phyloP scores from a whole-genome alignment of 2,329 filamentous ascomycete genomes.

The Penicillium palitans region DNA sequence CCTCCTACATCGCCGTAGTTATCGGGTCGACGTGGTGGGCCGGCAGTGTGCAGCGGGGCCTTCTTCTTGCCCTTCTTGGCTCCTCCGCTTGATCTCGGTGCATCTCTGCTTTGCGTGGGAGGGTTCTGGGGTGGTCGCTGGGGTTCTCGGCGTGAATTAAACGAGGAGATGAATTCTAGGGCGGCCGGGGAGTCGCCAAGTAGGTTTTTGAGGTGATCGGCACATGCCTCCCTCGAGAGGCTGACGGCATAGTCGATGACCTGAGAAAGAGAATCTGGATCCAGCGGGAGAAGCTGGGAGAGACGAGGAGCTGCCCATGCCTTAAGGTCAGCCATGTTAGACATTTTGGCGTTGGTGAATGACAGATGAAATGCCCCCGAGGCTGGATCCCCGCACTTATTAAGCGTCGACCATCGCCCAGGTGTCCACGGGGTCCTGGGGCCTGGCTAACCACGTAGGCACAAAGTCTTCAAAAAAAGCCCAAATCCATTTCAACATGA shows the following conservation, averaged over 20 bases:
- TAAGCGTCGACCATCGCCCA: not conserved
- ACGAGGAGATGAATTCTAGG: slow-evolving; percentile 69
- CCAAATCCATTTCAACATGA: not conserved
- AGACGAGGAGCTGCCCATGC: slow-evolving; percentile 69
- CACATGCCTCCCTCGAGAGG: slow-evolving; percentile 74
- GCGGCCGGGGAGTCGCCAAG: slow-evolving; percentile 80
- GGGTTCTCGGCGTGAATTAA: slow-evolving; percentile 64
- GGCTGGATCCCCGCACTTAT: slow-evolving; percentile 3
- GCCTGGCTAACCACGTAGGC: not conserved
- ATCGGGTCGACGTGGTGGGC: slow-evolving; percentile 62
- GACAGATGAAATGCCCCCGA: not conserved
- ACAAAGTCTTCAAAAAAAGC: not conserved
- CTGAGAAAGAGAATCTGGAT: slow-evolving; percentile 80
- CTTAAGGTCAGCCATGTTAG: slow-evolving; percentile 34
- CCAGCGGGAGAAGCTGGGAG: slow-evolving; percentile 76
- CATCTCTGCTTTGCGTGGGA: slow-evolving; percentile 8
- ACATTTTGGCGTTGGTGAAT: not conserved
- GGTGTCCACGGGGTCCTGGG: no score
- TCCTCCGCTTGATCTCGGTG: slow-evolving; percentile 6
- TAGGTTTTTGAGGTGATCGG: slow-evolving; percentile 81
- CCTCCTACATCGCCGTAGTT: slow-evolving; percentile 65
- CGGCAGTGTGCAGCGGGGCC: slow-evolving; percentile 60
- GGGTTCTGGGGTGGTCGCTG: slow-evolving; percentile 28
- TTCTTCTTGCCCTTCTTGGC: slow-evolving; percentile 56
- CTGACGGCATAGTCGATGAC: slow-evolving; percentile 78